Base-by-base conservation (phyloP, 148 eudicot species). In the Rhododendron henanense region DNA sequence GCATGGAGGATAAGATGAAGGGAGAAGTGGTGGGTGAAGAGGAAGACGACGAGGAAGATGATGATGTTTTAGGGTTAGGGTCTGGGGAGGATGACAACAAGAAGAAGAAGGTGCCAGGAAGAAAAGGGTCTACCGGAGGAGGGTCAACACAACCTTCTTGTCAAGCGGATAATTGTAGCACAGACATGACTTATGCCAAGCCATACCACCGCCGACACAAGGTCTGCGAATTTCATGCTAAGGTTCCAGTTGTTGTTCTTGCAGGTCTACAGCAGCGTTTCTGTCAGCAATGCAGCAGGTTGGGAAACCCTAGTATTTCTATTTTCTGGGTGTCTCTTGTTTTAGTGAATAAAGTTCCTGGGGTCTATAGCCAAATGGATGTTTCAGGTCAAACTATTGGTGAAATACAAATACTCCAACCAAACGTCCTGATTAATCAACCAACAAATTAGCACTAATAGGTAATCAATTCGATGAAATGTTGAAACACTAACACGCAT, bases 231-330 rank as follows among this genome's bases (percentile, higher is more conserved):
- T 88, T 91, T 83, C 98, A 95, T 69, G 93, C 98, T 76, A 95
- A 94, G 90, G 92, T 94, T 61, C 90, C 95, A 4, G 81, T 90
- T 11, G 96, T 91, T 7, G 61, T 92, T 59, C 88, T 95, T 37
- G 79, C 90, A 25, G 89, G 93, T 14, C 76, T 87, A 59, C 92
- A 87, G 39, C 96, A 95, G 79, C 92, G 98, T 3, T 95, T 95
- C 91, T 95, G 98, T 85, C 98, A 95, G 84, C 98, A 95, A 93
- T 95, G 98, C 87, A 95, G 98, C 94, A 94, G 93, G 96, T 93
- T 84, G 57, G 33, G 19, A 84, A 73, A 37, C 86, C 39, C 28
- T 76, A 78, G 82, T 10, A 51, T 82, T 69, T 57, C 45, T 47
- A 81, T 3, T 87, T 69, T 65, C 11, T 31, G 50, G 0, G 1